phyloP scores from a whole-genome alignment of 2,329 filamentous ascomycete species.

The Scedosporium apiospermum region DNA sequence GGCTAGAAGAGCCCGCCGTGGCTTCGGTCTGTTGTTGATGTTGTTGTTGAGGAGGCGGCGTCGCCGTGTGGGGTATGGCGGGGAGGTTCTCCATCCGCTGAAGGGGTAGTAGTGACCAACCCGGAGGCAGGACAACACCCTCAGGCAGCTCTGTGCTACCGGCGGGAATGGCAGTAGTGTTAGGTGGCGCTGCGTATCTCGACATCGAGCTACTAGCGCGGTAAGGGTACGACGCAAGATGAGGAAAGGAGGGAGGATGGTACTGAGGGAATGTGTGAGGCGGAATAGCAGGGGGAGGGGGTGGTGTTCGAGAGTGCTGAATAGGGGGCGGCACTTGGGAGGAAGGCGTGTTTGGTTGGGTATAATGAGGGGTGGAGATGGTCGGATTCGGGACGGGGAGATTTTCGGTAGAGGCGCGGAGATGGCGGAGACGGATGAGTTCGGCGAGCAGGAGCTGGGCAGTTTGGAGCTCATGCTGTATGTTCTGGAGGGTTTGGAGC shows the following conservation, averaged over 20 bases:
- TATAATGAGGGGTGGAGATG: slow-evolving; percentile 11
- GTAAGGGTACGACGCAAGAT: slow-evolving; percentile 10
- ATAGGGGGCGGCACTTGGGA: slow-evolving; percentile 6
- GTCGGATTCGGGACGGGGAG: slow-evolving; percentile 5
- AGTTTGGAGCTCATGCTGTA: slow-evolving; percentile 58
- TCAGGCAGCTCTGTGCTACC: slow-evolving; percentile 53
- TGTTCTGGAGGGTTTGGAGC: slow-evolving; percentile 48
- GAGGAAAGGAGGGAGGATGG: slow-evolving; percentile 9
- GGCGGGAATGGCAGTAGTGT: slow-evolving; percentile 43
- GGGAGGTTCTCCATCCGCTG: slow-evolving; percentile 39
- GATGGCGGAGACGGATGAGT: slow-evolving; percentile 52
- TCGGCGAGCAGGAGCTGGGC: slow-evolving; percentile 60
- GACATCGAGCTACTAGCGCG: slow-evolving; percentile 27
- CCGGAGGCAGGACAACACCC: slow-evolving; percentile 53
- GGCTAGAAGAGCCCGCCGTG: slow-evolving; percentile 10
- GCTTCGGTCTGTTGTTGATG: slow-evolving; percentile 13
- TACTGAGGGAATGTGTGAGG: slow-evolving; percentile 12
- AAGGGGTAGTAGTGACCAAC: slow-evolving; percentile 56
- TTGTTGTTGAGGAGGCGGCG: slow-evolving; percentile 9
- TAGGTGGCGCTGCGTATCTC: slow-evolving; percentile 35
- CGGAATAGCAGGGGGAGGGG: slow-evolving; percentile 11
- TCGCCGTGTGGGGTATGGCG: slow-evolving; percentile 11
- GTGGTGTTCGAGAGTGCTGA: slow-evolving; percentile 8
- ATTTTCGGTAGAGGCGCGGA: slow-evolving; percentile 29
- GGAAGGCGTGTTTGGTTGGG: slow-evolving; percentile 4